Evolutionary conservation across 768 basidiomycete species (phyloP).

Genomic region (Suillus discolor): DNA sequence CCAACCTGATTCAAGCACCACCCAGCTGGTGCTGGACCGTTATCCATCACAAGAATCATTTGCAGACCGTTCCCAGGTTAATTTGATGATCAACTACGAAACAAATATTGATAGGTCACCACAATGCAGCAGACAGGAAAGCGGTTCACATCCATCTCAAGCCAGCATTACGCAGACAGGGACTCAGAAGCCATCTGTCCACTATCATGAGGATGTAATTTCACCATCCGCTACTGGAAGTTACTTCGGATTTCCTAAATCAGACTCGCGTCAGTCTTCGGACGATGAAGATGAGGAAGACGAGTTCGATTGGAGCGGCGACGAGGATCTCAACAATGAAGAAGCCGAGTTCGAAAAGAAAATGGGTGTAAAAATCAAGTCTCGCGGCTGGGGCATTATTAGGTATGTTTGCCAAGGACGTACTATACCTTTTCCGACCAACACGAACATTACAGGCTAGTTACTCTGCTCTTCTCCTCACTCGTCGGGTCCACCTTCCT

Average conservation of each 20-base stretch:
- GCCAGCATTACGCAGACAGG: conserved; percentile 15
- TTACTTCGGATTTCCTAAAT: conserved; percentile 31
- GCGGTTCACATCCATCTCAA: conserved; percentile 18
- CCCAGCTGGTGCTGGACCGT: conserved; percentile 31
- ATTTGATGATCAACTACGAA: conserved; percentile 23
- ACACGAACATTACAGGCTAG: conserved; percentile 42
- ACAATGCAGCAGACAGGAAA: conserved; percentile 13
- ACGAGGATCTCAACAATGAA: conserved; percentile 74
- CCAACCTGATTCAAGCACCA: conserved; percentile 35
- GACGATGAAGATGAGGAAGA: conserved; percentile 58
- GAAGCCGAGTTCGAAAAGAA: conserved; percentile 65
- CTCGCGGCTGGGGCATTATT: conserved; percentile 52
- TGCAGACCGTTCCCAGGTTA: conserved; percentile 25
- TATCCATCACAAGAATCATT: conserved; percentile 23
- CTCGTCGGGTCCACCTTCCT: conserved; percentile 72
- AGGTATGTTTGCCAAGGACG: conserved; percentile 41
- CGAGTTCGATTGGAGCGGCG: conserved; percentile 78
- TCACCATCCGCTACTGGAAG: conserved; percentile 24
- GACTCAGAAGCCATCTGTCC: conserved; percentile 45
- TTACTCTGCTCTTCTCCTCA: conserved; percentile 68
- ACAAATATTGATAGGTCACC: conserved; percentile 5
- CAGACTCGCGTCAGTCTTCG: conserved; percentile 44
- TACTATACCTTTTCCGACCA: neutral
- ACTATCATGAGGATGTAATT: conserved; percentile 51
- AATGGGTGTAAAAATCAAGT: conserved; percentile 52